Conservation (phyloP, 371 early-diverging fungal species). For the Agmasoma carcini region DNA sequence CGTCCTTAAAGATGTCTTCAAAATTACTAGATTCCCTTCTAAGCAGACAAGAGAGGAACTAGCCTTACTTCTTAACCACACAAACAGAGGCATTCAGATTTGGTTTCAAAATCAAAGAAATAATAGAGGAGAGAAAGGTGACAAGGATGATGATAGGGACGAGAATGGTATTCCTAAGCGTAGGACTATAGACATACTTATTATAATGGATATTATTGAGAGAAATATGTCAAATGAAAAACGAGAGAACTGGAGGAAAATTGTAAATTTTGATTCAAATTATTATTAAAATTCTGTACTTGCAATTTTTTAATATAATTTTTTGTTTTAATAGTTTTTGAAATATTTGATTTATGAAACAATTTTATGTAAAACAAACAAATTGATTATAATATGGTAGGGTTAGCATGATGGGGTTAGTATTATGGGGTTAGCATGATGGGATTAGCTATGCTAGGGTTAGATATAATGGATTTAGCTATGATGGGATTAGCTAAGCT, state of each 20-base stretch:
- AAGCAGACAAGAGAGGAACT: constrained; percentile 38
- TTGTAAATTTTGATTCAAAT: constrained; percentile 14
- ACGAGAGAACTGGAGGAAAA: not conserved
- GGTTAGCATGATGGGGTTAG: too few relatives aligned
- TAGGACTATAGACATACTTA: constrained; percentile 4
- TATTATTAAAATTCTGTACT: too few relatives aligned
- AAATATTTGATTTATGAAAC: too few relatives aligned
- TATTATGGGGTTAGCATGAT: too few relatives aligned
- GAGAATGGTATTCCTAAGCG: not conserved
- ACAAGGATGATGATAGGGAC: not conserved
- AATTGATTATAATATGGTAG: too few relatives aligned
- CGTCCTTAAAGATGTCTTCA: constrained; percentile 37
- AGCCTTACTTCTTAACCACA: constrained; percentile 34
- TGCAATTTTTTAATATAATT: too few relatives aligned
- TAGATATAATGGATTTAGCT: too few relatives aligned
- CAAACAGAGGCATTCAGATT: constrained; percentile 35
- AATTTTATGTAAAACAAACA: too few relatives aligned
- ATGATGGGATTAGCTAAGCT: too few relatives aligned
- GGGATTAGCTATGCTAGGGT: too few relatives aligned
- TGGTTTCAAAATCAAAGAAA: constrained; percentile 50
- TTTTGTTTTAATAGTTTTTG: too few relatives aligned
- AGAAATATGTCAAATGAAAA: not conserved
- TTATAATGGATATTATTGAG: constrained; percentile 14
- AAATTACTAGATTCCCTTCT: constrained; percentile 43
- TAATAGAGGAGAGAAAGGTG: not conserved